Conservation (phyloP, 2,329 filamentous ascomycete species). For the Hypoxylon sp. region DNA sequence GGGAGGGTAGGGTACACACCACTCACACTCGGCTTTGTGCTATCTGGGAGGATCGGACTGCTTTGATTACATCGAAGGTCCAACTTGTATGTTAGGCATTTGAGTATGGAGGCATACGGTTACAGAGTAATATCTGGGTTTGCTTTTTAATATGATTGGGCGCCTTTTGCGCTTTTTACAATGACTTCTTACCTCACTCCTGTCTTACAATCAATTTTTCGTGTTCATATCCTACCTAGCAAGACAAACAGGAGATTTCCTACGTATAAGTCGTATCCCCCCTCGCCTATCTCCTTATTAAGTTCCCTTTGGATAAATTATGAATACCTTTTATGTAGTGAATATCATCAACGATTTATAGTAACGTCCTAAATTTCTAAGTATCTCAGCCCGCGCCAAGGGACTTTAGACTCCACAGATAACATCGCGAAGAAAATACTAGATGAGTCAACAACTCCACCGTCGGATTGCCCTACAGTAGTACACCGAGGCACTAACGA, state of each 20-base stretch:
- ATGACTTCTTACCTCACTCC: background rate
- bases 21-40: background rate
- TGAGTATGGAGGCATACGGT: slow-evolving; percentile 10
- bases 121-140: slow-evolving; percentile 3
- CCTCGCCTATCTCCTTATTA: too few species aligned
- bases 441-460: background rate
- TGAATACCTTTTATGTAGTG: too few species aligned
- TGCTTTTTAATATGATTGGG: slow-evolving; percentile 27
- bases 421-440: background rate
- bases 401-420: background rate
- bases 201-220: background rate
- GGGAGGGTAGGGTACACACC: background rate
- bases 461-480: background rate
- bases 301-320: too few species aligned
- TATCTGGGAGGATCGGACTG: background rate
- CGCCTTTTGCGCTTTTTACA: slow-evolving; percentile 14
- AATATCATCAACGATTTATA: too few species aligned
- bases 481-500: background rate
- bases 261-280: too few species aligned
- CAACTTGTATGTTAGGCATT: slow-evolving; percentile 22
- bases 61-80: slow-evolving; percentile 8
- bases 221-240: background rate
- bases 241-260: background rate
- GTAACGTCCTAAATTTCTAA: background rate
- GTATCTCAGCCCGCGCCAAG: background rate